These are phyloP conservation scores for Gentiana straminea DNA, from an alignment of 257 asterid species.

Conservation along the genomic window DNA sequence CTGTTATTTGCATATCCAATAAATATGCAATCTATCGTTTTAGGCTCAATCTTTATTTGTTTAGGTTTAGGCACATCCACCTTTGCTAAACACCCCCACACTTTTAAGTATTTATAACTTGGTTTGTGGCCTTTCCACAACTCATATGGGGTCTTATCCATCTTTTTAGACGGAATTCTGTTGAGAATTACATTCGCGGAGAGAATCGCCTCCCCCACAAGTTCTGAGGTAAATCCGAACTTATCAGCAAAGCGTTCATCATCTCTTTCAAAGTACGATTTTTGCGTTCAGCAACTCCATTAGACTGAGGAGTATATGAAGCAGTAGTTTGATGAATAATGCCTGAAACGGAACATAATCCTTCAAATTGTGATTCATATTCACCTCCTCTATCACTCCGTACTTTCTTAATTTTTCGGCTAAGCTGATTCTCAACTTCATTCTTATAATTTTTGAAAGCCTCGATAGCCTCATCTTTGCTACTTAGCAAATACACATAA, in stretches of 20 bases:
- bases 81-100: too few species aligned
- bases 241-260: not conserved
- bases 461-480: not conserved
- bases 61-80: too few species aligned
- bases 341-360: not conserved
- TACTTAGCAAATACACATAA: not conserved
- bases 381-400: not conserved
- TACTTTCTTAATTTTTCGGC: not conserved
- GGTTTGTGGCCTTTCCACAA: too few species aligned
- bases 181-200: not conserved
- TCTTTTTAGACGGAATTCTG: too few species aligned
- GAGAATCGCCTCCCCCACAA: not conserved
- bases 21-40: too few species aligned
- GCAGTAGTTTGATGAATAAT: constrained; percentile 1
- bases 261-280: not conserved
- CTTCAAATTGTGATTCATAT: not conserved
- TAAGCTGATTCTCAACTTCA: not conserved
- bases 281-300: not conserved
- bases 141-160: too few species aligned
- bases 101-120: too few species aligned
- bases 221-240: not conserved
- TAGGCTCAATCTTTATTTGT: too few species aligned
- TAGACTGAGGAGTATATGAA: not conserved
- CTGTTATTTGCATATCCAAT: too few species aligned
- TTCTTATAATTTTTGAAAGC: not conserved